phyloP scores from a whole-genome alignment of 805 yeast genomes.

The Myxozyma vanderwaltii region DNA sequence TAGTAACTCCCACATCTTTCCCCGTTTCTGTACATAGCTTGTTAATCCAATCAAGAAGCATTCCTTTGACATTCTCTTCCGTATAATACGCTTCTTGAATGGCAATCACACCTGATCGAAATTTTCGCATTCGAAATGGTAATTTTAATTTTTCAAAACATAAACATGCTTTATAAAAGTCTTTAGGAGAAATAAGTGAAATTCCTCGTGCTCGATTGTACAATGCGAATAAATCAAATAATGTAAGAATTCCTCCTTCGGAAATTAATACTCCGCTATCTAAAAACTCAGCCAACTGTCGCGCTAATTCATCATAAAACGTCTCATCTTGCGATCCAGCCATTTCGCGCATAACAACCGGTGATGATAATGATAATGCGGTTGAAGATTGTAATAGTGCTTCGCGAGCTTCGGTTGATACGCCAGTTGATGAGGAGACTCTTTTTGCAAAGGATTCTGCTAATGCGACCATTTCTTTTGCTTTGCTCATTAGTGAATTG shows the following conservation, averaged over 20 bases:
- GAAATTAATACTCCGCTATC: constrained; percentile 49
- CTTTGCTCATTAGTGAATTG: constrained; percentile 74
- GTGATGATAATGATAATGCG: constrained; percentile 42
- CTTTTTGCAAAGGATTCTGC: constrained; percentile 46
- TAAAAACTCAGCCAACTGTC: constrained; percentile 77
- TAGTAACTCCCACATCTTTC: constrained; percentile 40
- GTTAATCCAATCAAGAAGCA: constrained; percentile 20
- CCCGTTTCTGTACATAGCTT: not conserved
- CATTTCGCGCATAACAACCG: constrained; percentile 43
- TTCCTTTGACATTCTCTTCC: constrained; percentile 41
- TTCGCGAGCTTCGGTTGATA: constrained; percentile 43
- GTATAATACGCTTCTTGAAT: constrained; percentile 46
- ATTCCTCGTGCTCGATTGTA: constrained; percentile 68
- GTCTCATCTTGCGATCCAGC: constrained; percentile 39
- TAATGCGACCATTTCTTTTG: constrained; percentile 64
- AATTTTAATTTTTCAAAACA: constrained; percentile 58
- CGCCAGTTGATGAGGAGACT: constrained; percentile 40
- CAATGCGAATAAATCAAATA: constrained; percentile 63
- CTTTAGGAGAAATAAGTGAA: constrained; percentile 69
- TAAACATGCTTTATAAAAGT: constrained; percentile 62
- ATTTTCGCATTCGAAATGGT: constrained; percentile 53
- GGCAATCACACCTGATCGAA: constrained; percentile 47
- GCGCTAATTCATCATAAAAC: constrained; percentile 61
- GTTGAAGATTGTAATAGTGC: constrained; percentile 43
- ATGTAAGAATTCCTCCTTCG: constrained; percentile 60